Evolutionary conservation across 768 basidiomycete species (phyloP).

Genomic region (Phylloporus scabripes): DNA sequence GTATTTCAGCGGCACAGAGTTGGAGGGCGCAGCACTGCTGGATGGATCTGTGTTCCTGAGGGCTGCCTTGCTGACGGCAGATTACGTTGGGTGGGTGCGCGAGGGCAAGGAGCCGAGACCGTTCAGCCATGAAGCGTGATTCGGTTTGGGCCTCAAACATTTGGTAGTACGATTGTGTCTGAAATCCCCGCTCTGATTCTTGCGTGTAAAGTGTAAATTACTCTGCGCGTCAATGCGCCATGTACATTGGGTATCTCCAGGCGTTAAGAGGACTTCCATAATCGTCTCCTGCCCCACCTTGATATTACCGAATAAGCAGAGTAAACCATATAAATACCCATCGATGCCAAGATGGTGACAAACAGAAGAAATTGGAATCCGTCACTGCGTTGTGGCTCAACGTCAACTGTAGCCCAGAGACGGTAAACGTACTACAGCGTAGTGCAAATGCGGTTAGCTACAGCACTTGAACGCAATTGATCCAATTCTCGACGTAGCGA

Average conservation of each 20-base stretch:
- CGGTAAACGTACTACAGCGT: background rate
- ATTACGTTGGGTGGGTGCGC: conserved; percentile 36
- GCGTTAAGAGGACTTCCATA: background rate
- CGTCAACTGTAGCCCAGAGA: background rate
- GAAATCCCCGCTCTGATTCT: background rate
- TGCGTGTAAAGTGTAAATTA: background rate
- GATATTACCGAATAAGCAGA: no score
- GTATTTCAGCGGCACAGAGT: conserved; percentile 26
- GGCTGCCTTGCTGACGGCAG: conserved; percentile 26
- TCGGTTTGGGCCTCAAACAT: background rate
- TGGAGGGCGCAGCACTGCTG: conserved; percentile 29
- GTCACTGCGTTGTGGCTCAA: background rate
- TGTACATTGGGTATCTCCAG: no score
- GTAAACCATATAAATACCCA: background rate
- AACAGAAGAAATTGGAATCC: background rate
- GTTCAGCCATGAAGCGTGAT: conserved; percentile 22
- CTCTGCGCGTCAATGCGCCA: no score
- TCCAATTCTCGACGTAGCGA: background rate
- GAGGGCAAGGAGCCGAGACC: conserved; percentile 28
- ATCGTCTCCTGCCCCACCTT: background rate
- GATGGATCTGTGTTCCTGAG: conserved; percentile 35
- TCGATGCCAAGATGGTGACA: background rate
- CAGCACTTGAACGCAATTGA: background rate
- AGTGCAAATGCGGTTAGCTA: background rate
- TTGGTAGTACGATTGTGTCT: background rate